These are phyloP conservation scores for Coriaria nepalensis DNA, from an alignment of 306 rosid genomes.

Conservation along the genomic window DNA sequence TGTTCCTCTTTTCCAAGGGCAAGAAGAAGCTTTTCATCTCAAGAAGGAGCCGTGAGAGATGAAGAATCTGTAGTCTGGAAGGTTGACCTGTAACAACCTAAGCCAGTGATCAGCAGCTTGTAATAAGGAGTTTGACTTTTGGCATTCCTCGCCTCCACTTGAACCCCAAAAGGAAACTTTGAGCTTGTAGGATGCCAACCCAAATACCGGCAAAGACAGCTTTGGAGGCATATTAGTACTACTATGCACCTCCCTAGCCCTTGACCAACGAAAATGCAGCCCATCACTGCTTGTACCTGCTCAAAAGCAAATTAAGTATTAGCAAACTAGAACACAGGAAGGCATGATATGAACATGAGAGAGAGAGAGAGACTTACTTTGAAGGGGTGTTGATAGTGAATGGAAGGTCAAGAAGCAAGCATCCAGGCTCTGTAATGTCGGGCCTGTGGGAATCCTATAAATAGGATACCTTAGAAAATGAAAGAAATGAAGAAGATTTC, in stretches of 20 bases:
- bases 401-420: slow-evolving; percentile 87
- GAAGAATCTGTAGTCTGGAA: slow-evolving; percentile 73
- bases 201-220: slow-evolving; percentile 55
- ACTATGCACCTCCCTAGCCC: slow-evolving; percentile 24
- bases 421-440: slow-evolving; percentile 64
- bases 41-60: slow-evolving; percentile 27
- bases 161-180: slow-evolving; percentile 61
- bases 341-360: neutral
- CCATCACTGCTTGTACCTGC: slow-evolving; percentile 53
- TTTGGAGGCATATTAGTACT: slow-evolving; percentile 24
- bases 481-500: neutral
- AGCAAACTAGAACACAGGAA: neutral
- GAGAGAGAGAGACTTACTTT: slow-evolving; percentile 26
- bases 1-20: no score
- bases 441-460: slow-evolving; percentile 92
- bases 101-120: slow-evolving; percentile 72
- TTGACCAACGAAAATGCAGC: slow-evolving; percentile 30
- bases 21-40: slow-evolving; percentile 27
- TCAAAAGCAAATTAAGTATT: slow-evolving; percentile 16
- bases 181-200: slow-evolving; percentile 70
- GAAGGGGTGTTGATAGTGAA: slow-evolving; percentile 46
- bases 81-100: slow-evolving; percentile 42
- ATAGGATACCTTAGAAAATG: slow-evolving; percentile 67
- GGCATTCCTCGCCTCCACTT: slow-evolving; percentile 44
- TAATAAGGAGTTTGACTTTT: slow-evolving; percentile 44